A percentile compares a stretch with the other conserved stretches of the same genome.
Evolutionary conservation across 2,329 filamentous ascomycete genomes (phyloP).

Genomic region (Aspergillus fumigatiaffinis): DNA sequence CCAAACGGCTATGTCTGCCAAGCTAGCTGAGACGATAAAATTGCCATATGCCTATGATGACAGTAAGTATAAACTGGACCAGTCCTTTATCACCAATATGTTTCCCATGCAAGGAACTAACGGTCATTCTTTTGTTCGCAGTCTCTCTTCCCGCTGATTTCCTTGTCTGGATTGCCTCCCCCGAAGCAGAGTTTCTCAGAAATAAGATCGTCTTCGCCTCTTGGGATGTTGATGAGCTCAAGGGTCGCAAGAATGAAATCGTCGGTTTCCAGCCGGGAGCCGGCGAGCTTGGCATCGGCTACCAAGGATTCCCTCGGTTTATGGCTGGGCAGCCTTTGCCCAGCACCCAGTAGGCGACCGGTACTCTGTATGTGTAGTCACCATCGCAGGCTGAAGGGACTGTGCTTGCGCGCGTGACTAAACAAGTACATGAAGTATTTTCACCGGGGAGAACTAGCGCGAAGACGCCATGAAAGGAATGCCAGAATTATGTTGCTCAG

Average conservation of each 20-base stretch:
- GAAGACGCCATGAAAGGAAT: background rate
- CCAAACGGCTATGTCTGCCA: constrained; percentile 16
- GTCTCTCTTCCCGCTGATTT: constrained; percentile 24
- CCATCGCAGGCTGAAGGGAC: background rate
- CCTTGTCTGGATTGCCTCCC: constrained; percentile 35
- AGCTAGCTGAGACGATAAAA: constrained; percentile 6
- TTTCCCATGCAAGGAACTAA: background rate
- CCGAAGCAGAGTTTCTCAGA: constrained; percentile 37
- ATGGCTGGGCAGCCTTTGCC: constrained; percentile 2
- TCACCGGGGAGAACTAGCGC: too few species aligned
- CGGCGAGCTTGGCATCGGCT: constrained; percentile 5
- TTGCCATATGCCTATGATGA: constrained; percentile 10
- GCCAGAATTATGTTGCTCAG: background rate
- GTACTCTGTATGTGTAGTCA: background rate
- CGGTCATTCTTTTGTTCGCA: background rate
- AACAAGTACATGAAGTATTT: too few species aligned
- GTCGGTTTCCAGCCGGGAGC: constrained; percentile 4
- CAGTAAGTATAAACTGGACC: constrained; percentile 5
- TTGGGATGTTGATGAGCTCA: constrained; percentile 42
- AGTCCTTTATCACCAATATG: background rate
- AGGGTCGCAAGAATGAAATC: constrained; percentile 16
- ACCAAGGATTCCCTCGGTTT: constrained; percentile 5
- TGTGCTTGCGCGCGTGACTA: background rate
- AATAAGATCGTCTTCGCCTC: constrained; percentile 34
- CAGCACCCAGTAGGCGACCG: constrained; percentile 1